Base-by-base conservation (phyloP, 192 early-diverging fungal genomes). In the Fimicolochytrium jonesii region DNA sequence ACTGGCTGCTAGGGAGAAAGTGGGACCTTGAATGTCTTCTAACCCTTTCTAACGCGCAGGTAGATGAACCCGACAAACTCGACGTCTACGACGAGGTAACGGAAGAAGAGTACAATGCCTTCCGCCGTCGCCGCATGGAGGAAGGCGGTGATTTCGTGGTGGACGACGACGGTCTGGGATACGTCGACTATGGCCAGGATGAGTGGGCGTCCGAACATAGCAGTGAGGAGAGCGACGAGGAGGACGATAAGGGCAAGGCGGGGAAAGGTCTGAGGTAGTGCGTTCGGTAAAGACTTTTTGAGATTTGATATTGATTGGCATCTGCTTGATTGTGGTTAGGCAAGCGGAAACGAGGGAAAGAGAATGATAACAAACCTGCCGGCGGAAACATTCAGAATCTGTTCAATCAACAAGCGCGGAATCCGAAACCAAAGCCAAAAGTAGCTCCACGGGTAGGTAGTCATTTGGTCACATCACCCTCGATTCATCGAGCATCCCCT, bases 131-230 rank as follows among this genome's bases (percentile, higher is more conserved):
- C 22, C 56, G 69, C 31, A 64, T 64, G 58, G 25, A 54, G 39
- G 43, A 75, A 28, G 66, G 82, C 20, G 76, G 79, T 59, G 75
- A 85, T 22, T 86, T 86, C 72, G 79, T 89, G 0, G 79, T 79
- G 13, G 84, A 87, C 57, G 86, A 89, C 44, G 88, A 87, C 50
- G 79, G 56, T 5, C 32, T 44, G 15, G 78, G 86, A 18, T 62
- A 73, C 37, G 88, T 81, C 9, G 88, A 90, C 65, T 70, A 66
- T 17, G 82, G 81, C 43, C 69, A 84, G 48, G 84, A 67, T 33
- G 66, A 67, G 46, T 67, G 78, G 23, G 56, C 75, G 4, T 82
- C 85, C 4, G 72, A 81, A 18, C 77, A 75, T 17, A 59, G 75
- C 34, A 77, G 80, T 0, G 76, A 81, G 35, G 81, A 85, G 34